Evolutionary conservation across 345 rosid genomes (phyloP).

Genomic region (Gossypium arboreum): DNA sequence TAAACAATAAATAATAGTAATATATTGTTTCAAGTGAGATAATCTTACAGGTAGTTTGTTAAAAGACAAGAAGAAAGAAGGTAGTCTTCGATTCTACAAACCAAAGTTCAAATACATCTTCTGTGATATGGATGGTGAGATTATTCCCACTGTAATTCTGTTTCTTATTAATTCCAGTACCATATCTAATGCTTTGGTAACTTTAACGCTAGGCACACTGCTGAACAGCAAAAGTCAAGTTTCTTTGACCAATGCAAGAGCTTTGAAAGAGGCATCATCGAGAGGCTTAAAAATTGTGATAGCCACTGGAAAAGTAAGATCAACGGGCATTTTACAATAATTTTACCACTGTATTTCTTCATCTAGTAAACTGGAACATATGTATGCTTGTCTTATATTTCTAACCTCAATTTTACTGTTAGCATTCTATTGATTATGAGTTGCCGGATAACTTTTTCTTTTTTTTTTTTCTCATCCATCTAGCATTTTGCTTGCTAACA

Average conservation of each 20-base stretch:
- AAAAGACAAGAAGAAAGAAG: constrained; percentile 92
- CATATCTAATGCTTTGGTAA: constrained; percentile 18
- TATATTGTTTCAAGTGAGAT: constrained; percentile 22
- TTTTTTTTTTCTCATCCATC: not conserved
- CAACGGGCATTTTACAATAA: not conserved
- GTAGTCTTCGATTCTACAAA: constrained; percentile 72
- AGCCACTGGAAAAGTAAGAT: constrained; percentile 88
- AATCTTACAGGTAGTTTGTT: constrained; percentile 40
- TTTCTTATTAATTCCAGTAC: constrained; percentile 8
- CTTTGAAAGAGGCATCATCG: constrained; percentile 77
- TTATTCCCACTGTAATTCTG: constrained; percentile 15
- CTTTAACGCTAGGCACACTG: constrained; percentile 59
- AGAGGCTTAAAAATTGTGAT: constrained; percentile 89
- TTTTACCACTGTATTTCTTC: not conserved
- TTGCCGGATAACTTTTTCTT: not conserved
- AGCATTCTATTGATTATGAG: not conserved
- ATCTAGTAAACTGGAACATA: not conserved
- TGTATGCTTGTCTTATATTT: not conserved
- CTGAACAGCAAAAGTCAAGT: constrained; percentile 77
- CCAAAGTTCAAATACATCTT: constrained; percentile 94
- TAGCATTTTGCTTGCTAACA: constrained; percentile 6
- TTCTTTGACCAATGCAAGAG: constrained; percentile 60
- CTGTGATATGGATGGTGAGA: constrained; percentile 97
- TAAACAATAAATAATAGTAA: constrained; percentile 3
- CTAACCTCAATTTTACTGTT: not conserved